Percentiles rank a stretch among this genome's conserved stretches.
Evolutionary conservation across 768 basidiomycete species (phyloP).

Genomic region (Leccinellum albellum): DNA sequence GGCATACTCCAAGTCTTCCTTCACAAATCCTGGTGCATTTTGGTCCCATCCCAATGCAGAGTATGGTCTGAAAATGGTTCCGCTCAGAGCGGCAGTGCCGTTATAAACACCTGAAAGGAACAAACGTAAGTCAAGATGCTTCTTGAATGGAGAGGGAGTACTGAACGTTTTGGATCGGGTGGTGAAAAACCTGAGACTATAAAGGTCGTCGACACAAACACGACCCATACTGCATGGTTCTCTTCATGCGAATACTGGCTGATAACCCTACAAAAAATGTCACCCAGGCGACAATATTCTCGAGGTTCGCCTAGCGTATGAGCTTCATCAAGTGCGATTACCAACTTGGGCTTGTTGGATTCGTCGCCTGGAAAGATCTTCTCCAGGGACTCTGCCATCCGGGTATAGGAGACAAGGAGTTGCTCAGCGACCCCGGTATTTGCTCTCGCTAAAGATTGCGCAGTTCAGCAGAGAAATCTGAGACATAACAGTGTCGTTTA

Average conservation of each 20-base stretch:
- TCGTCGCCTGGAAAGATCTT: background rate
- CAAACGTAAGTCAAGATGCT: background rate
- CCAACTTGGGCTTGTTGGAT: background rate
- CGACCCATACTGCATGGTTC: conserved; percentile 10
- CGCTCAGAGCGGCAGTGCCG: background rate
- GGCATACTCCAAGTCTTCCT: background rate
- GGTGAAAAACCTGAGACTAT: conserved; percentile 6
- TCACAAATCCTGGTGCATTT: background rate
- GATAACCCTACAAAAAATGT: conserved; percentile 1
- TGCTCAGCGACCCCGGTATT: background rate
- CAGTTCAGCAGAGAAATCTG: background rate
- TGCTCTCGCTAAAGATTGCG: background rate
- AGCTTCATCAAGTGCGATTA: conserved; percentile 18
- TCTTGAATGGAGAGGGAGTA: too few relatives aligned
- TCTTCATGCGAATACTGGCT: conserved; percentile 6
- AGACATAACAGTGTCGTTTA: background rate
- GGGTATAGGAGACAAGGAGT: background rate
- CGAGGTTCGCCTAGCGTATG: background rate
- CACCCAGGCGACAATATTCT: background rate
- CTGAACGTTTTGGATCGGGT: background rate
- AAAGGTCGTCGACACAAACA: conserved; percentile 16
- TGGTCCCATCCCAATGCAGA: conserved; percentile 20
- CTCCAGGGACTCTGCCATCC: background rate
- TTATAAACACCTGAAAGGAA: background rate
- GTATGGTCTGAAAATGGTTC: conserved; percentile 8